A percentile compares a stretch with the other conserved stretches of the same genome.
phyloP scores from a whole-genome alignment of 2,329 filamentous ascomycete genomes.

The Penicillium sp. region DNA sequence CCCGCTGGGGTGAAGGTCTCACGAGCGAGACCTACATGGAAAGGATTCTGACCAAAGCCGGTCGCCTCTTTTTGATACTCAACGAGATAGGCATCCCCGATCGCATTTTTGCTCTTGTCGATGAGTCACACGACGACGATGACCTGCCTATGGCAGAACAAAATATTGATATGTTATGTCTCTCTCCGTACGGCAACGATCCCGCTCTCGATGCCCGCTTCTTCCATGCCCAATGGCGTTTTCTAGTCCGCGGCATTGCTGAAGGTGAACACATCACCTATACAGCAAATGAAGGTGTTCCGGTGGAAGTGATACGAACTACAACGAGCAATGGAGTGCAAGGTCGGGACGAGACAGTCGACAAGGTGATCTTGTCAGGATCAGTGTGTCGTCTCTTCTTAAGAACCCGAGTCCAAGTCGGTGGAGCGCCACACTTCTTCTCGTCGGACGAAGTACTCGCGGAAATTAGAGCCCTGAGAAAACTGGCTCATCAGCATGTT shows the following conservation, averaged over 20 bases:
- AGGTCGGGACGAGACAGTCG: slow-evolving; percentile 36
- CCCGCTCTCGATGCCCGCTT: slow-evolving; percentile 58
- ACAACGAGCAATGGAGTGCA: slow-evolving; percentile 38
- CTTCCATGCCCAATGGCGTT: slow-evolving; percentile 64
- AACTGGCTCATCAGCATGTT: slow-evolving; percentile 49
- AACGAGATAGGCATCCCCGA: slow-evolving; percentile 65
- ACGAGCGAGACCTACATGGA: slow-evolving; percentile 62
- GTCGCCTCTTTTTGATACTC: slow-evolving; percentile 63
- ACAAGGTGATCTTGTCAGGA: slow-evolving; percentile 47
- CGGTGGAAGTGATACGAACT: slow-evolving; percentile 58
- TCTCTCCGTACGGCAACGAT: slow-evolving; percentile 54
- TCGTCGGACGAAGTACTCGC: slow-evolving; percentile 45
- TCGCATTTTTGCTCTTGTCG: slow-evolving; percentile 64
- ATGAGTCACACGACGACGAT: slow-evolving; percentile 65
- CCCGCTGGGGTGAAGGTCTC: slow-evolving; percentile 49
- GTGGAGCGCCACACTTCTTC: slow-evolving; percentile 41
- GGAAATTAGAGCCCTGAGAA: slow-evolving; percentile 44
- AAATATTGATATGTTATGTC: slow-evolving; percentile 57
- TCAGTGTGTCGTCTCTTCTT: slow-evolving; percentile 39
- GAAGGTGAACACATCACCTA: slow-evolving; percentile 63
- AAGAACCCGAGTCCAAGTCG: slow-evolving; percentile 44
- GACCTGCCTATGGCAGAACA: slow-evolving; percentile 62
- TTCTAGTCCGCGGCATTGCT: slow-evolving; percentile 59
- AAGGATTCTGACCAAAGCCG: slow-evolving; percentile 64
- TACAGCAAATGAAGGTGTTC: slow-evolving; percentile 62